These are phyloP conservation scores for Pouteria glomerata DNA, from an alignment of 148 eudicot species.

Conservation along the genomic window DNA sequence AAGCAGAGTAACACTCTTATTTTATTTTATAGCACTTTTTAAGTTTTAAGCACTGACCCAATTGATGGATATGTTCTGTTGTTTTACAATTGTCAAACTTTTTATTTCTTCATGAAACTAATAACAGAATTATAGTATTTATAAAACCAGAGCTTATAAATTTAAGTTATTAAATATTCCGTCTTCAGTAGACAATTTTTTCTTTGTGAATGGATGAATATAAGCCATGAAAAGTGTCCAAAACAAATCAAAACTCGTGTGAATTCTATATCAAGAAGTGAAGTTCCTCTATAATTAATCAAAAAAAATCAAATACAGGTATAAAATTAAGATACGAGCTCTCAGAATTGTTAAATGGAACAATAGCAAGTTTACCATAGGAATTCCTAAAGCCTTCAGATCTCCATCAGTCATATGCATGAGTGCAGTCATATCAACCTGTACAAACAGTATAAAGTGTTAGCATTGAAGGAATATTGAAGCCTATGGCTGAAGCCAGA, in stretches of 20 bases:
- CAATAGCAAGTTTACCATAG: conserved; percentile 56
- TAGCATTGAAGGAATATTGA: neutral
- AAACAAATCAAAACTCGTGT: neutral
- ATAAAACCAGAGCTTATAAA: neutral
- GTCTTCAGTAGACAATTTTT: neutral
- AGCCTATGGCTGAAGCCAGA: neutral
- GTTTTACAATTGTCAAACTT: too few species aligned
- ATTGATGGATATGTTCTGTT: too few species aligned
- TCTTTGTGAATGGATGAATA: neutral
- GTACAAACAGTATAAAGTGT: conserved; percentile 14
- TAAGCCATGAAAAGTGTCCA: neutral
- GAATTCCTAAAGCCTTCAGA: conserved; percentile 84
- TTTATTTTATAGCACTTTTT: too few species aligned
- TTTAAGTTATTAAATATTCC: neutral
- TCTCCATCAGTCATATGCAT: conserved; percentile 86
- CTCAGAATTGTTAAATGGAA: neutral
- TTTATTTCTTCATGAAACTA: neutral
- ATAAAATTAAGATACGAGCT: neutral
- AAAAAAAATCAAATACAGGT: neutral
- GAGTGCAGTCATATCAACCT: conserved; percentile 96
- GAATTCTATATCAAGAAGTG: neutral
- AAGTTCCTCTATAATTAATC: neutral
- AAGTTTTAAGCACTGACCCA: too few species aligned
- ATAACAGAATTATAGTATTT: neutral
- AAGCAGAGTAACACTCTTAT: too few species aligned